Base-by-base conservation (phyloP, 495 filamentous ascomycete species). In the Xylaria venustula region DNA sequence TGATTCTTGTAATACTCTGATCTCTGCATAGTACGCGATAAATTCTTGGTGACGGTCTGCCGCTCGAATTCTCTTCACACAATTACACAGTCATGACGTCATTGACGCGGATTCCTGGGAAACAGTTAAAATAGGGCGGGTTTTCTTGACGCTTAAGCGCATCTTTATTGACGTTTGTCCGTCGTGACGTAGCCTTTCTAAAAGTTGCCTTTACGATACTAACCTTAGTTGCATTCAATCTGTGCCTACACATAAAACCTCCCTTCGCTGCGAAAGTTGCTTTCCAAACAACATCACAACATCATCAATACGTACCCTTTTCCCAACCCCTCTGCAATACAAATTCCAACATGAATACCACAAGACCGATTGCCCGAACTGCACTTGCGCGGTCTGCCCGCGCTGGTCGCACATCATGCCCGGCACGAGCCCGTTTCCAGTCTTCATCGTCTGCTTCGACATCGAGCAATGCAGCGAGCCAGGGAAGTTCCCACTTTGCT, bases 401-500 rank as follows among this genome's bases (percentile, higher is more conserved):
- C 19, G 30, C 22, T 22, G 30, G 41, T 32, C 58, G 58, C 23
- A 45, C 58, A 7, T 12, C 28, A 15, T 48, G 48, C 50, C 50
- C 50, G 28, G 9, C n/a, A 15, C 79, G 76, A 15, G 41, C 23
- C 17, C 79, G 80, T 44, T 74, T 77, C 56, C 76, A 83, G 60
- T 81, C 79, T 22, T 77, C 80, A 4, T 69, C 76, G 19, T 77
- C 78, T 3, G 67, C 76, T 5, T 63, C 71, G 2, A 42, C 67
- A 30, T 63, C 71, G 0, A 58, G 58, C 28, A 57, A 69, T 54
- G 62, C 57, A 49, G 71, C 66, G 51, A 51, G 66, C 4, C 71
- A 73, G 8, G 42, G 78, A 2, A 58, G 74, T 30, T 81, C 82
- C 1, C 80, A 79, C 36, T 40, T 84, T 37, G 74, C 76, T 14